phyloP scores from a whole-genome alignment of 1,139 yeast species.

The Fermentozyma sake region DNA sequence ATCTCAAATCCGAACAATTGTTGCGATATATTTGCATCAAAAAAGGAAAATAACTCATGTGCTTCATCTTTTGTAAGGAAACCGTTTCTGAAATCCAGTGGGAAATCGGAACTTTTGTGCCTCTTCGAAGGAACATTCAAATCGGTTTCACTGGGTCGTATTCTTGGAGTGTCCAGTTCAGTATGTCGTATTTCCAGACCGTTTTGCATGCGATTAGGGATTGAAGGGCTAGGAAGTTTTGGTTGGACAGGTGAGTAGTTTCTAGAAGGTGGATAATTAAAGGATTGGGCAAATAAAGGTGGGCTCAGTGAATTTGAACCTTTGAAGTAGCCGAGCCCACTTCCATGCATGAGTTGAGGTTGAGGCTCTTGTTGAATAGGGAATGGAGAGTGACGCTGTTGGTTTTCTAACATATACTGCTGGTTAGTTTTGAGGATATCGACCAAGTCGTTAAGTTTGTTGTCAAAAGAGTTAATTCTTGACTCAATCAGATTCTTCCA shows the following conservation, averaged over 20 bases:
- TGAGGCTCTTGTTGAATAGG: too few relatives aligned
- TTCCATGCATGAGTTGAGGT: too few relatives aligned
- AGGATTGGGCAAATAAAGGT: too few relatives aligned
- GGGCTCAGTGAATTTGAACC: too few relatives aligned
- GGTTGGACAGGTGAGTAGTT: too few relatives aligned
- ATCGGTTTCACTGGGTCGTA: too few relatives aligned
- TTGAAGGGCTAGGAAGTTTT: too few relatives aligned
- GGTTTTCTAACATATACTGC: slow-evolving; percentile 19
- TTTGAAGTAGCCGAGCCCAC: too few relatives aligned
- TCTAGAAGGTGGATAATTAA: too few relatives aligned
- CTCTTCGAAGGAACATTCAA: slow-evolving; percentile 2
- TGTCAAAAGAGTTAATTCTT: slow-evolving; percentile 43
- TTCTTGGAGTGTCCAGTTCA: too few relatives aligned
- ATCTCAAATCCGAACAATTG: slow-evolving; percentile 66
- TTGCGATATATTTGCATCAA: slow-evolving; percentile 54
- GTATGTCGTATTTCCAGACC: too few relatives aligned
- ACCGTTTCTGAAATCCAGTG: slow-evolving; percentile 35
- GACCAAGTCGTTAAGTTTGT: slow-evolving; percentile 41
- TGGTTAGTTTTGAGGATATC: slow-evolving; percentile 35
- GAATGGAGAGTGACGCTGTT: slow-evolving; percentile 7
- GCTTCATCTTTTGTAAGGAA: slow-evolving; percentile 43
- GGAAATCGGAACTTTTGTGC: slow-evolving; percentile 6
- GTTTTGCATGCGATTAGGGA: too few relatives aligned
- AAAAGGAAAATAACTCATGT: slow-evolving; percentile 44
- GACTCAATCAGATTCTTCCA: slow-evolving; percentile 46